Evolutionary conservation across 345 rosid genomes (phyloP), one percentile per base, ranked within the genome.

Genomic region (Clausena lansium): DNA sequence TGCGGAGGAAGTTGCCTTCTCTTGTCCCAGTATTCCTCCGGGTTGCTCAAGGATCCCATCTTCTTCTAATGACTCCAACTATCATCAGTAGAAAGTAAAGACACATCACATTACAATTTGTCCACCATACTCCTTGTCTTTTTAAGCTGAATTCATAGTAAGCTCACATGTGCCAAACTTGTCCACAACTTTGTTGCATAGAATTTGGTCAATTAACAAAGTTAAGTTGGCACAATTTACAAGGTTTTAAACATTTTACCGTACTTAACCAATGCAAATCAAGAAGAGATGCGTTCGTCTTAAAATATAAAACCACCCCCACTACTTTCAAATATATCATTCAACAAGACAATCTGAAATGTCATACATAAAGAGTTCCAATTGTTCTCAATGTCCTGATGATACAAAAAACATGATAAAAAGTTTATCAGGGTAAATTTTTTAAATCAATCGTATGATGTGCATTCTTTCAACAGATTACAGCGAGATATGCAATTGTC

Each of bases 31-130:
- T 20, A 77, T 41, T 41, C 7, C 76, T 19, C 36, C 73, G 8
- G 77, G 63, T 52, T 77, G 66, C 63, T 77, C 68, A 8, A 35
- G 57, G 47, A 6, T 24, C 4, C 47, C 71, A 19, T 41, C 78
- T 45, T 33, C 84, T 79, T 83, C 85, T 22, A 88, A 78, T 22
- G 88, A 82, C 67, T 87, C 91, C 82, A 89, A 6, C 97, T 93
- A 82, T 67, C 47, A 22, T 45, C 50, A 45, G 79, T 15, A 38
- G 19, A 63, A 24, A 13, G 50, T 74, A 59, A 38, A 25, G 11
- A 10, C 10, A 64, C 32, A 22, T 33, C 2, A 73, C 2, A 13
- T 45, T 45, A 45, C 50, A 13, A 45, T 45, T 45, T 45, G 50
- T 11, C 50, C 50, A 3, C 50, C 50, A 45, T 3, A 13, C 17